Evolutionary conservation across 2,329 filamentous ascomycete genomes (phyloP), one percentile per base, ranked within the genome.

Genomic region (Epichloe brachyelytri): DNA sequence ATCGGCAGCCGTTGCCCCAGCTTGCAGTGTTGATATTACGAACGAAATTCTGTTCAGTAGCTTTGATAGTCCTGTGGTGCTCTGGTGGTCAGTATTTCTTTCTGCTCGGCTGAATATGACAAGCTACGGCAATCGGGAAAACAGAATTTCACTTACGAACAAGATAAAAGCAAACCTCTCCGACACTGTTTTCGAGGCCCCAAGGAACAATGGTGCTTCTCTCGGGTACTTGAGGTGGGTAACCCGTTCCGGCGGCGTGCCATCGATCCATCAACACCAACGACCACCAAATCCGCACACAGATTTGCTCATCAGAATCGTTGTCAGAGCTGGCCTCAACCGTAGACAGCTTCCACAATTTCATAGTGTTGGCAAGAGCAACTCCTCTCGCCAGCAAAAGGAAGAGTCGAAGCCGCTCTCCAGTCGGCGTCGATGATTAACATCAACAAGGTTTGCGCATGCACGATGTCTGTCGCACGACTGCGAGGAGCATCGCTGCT

Each of bases 191-290:
- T 54, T 77, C 74, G 52, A 88, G 73, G 45, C 80, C 79, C 1
- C 76, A 74, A 5, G 77, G 69, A 22, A 84, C 67, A 14, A 84
- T 75, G 6, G 82, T 74, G 49, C 73, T 79, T 54, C 77, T 74
- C 56, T 85, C 78, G 2, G 78, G 78, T 52, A 88, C 79, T 52
- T 82, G 71, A 12, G 79, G 57, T 1, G 82, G 79, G 54, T 75
- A 79, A 12, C 78, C 79, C 4, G 77, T 83, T 20, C 79, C 81
- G n/a, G 80, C 75, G 4, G 85, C 81, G 61, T 86, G 80, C 82
- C 83, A 88, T 15, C 83, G 77, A 59, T 88, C 85, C 55, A 88
- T 75, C 55, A 85, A 74, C 44, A 87, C 76, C 36, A 88, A 68
- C 14, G 80, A 78, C 80, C 82, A 87, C 85, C 85, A 88, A 17